A percentile compares a stretch with the other conserved stretches of the same genome.
Conservation (phyloP, 306 rosid species). For the Herpetospermum pedunculosum region DNA sequence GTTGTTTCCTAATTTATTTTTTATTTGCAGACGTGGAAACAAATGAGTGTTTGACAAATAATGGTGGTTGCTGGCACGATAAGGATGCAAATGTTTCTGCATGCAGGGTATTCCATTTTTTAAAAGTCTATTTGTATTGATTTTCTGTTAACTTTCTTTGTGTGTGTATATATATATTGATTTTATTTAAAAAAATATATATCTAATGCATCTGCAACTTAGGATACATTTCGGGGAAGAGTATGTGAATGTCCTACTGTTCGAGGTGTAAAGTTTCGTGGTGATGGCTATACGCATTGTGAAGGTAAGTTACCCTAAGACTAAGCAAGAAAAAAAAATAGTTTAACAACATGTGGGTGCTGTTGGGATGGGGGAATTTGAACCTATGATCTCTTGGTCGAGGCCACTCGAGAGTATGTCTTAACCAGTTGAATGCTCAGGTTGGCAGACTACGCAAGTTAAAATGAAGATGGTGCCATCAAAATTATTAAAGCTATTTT, state of each 20-base stretch:
- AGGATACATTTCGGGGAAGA: slow-evolving; percentile 97
- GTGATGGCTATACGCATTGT: slow-evolving; percentile 87
- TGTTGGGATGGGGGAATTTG: too few species aligned
- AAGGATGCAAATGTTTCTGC: slow-evolving; percentile 61
- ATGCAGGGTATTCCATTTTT: slow-evolving; percentile 63
- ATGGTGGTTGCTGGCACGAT: slow-evolving; percentile 94
- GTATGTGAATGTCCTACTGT: slow-evolving; percentile 91
- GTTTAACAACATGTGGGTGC: too few species aligned
- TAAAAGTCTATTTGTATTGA: slow-evolving; percentile 3
- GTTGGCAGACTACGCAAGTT: not conserved
- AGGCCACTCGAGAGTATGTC: too few species aligned
- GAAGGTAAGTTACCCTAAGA: slow-evolving; percentile 44
- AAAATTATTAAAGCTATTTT: not conserved
- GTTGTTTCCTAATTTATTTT: not conserved
- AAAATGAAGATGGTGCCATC: not conserved
- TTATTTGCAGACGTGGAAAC: slow-evolving; percentile 60
- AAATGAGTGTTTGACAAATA: slow-evolving; percentile 80
- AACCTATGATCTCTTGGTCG: too few species aligned
- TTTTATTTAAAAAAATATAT: not conserved
- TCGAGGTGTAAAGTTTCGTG: slow-evolving; percentile 61
- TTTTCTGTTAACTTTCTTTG: not conserved
- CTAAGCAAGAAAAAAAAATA: too few species aligned
- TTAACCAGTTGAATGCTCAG: too few species aligned
- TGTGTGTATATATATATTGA: not conserved
- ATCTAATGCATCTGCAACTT: not conserved